Evolutionary conservation across 2,329 filamentous ascomycete genomes (phyloP).

Genomic region (Fusarium torreyae): DNA sequence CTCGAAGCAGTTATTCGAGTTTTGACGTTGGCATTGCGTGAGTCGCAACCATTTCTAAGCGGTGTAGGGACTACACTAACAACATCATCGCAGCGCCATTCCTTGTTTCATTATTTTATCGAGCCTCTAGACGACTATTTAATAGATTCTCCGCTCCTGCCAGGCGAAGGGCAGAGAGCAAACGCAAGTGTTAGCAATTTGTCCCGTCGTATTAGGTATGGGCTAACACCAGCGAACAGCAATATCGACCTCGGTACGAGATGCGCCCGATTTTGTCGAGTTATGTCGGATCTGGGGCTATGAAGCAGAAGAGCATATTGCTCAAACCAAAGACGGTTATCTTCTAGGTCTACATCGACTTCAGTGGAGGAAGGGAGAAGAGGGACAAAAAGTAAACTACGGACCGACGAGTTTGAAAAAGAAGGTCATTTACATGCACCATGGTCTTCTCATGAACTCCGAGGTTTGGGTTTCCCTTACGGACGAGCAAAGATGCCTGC

Average conservation of each 20-base stretch:
- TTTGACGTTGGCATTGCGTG: slow-evolving; percentile 89
- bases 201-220: slow-evolving; percentile 53
- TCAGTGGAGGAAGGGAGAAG: slow-evolving; percentile 86
- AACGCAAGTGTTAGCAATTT: slow-evolving; percentile 70
- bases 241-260: slow-evolving; percentile 82
- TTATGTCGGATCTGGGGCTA: slow-evolving; percentile 94
- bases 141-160: slow-evolving; percentile 81
- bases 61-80: slow-evolving; percentile 27
- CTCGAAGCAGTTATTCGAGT: slow-evolving; percentile 88
- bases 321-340: slow-evolving; percentile 95
- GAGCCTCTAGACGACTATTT: slow-evolving; percentile 85
- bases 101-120: slow-evolving; percentile 86
- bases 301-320: slow-evolving; percentile 94
- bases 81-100: slow-evolving; percentile 72
- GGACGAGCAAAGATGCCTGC: slow-evolving; percentile 86
- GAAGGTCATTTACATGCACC: slow-evolving; percentile 93
- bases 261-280: slow-evolving; percentile 92
- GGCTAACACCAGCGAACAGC: slow-evolving; percentile 71
- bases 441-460: slow-evolving; percentile 98
- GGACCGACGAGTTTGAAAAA: slow-evolving; percentile 79
- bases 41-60: slow-evolving; percentile 53
- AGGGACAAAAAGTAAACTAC: slow-evolving; percentile 82
- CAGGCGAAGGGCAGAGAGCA: slow-evolving; percentile 76
- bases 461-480: slow-evolving; percentile 98
- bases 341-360: slow-evolving; percentile 91